These are phyloP conservation scores for Corynespora cassiicola DNA, from an alignment of 2,329 filamentous ascomycete species.

Conservation along the genomic window DNA sequence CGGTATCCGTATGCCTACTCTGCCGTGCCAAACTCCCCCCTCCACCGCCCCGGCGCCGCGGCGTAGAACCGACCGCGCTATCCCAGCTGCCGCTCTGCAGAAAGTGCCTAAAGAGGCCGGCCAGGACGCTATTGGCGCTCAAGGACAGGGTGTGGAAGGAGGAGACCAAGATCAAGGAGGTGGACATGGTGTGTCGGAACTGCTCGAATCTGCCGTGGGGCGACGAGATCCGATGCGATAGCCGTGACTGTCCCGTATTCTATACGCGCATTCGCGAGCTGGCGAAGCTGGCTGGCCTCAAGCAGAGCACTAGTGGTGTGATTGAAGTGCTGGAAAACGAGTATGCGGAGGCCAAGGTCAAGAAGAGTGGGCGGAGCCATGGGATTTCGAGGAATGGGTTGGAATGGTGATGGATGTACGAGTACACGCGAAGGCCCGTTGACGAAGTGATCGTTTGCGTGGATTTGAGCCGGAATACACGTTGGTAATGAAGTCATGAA, in stretches of 20 bases:
- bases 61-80: conserved; percentile 22
- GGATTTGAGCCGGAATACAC: no score
- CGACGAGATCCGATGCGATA: conserved; percentile 86
- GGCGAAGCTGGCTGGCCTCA: conserved; percentile 28
- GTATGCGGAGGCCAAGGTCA: conserved; percentile 6
- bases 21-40: conserved; percentile 69
- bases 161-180: conserved; percentile 68
- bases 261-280: conserved; percentile 74
- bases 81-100: conserved; percentile 61
- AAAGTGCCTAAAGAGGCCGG: conserved; percentile 61
- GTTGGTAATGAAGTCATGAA: no score
- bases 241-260: conserved; percentile 90
- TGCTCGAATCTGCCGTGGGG: conserved; percentile 76
- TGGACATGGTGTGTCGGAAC: conserved; percentile 77
- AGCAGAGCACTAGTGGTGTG: conserved; percentile 29
- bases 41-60: conserved; percentile 13
- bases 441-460: no score
- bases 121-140: conserved; percentile 69
- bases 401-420: no score
- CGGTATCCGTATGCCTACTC: conserved; percentile 76
- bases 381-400: no score
- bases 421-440: no score
- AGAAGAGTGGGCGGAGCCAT: no score
- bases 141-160: conserved; percentile 66
- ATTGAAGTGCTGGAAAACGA: conserved; percentile 33